phyloP scores from a whole-genome alignment of 345 rosid species.

The Acer saccharum region DNA sequence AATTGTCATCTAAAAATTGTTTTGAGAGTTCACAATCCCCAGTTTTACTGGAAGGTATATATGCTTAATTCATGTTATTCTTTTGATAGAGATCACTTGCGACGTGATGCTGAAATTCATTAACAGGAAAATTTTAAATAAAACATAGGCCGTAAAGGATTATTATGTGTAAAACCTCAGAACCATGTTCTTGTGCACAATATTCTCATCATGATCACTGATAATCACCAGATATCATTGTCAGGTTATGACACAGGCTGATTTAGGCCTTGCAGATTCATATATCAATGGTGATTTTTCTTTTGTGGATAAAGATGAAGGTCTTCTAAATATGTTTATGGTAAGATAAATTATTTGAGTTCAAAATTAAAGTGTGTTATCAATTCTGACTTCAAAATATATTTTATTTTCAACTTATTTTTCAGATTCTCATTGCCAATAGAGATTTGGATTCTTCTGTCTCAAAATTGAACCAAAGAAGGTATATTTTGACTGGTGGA shows the following conservation, averaged over 20 bases:
- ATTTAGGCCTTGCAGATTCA: constrained; percentile 90
- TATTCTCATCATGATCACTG: not conserved
- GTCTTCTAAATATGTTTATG: constrained; percentile 72
- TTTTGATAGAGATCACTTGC: not conserved
- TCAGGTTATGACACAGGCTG: constrained; percentile 89
- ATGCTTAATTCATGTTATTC: not conserved
- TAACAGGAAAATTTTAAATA: not conserved
- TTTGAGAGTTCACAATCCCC: constrained; percentile 75
- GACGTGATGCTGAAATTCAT: too few relatives aligned
- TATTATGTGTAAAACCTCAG: not conserved
- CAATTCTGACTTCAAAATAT: not conserved
- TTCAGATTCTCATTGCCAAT: constrained; percentile 76
- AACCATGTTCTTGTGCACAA: not conserved
- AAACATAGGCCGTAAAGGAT: not conserved
- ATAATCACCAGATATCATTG: constrained; percentile 1
- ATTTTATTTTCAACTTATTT: constrained; percentile 2
- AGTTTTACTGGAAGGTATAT: constrained; percentile 90
- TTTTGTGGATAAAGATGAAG: constrained; percentile 68
- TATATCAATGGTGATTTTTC: constrained; percentile 80
- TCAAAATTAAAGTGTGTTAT: not conserved
- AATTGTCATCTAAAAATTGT: constrained; percentile 48
- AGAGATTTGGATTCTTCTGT: constrained; percentile 48
- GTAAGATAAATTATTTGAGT: constrained; percentile 35
- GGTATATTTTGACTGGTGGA: constrained; percentile 36
- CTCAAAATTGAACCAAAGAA: constrained; percentile 56